Evolutionary conservation across 208 protist species (phyloP), one percentile per base, ranked within the genome.

Genomic region (Crithidia bombi): DNA sequence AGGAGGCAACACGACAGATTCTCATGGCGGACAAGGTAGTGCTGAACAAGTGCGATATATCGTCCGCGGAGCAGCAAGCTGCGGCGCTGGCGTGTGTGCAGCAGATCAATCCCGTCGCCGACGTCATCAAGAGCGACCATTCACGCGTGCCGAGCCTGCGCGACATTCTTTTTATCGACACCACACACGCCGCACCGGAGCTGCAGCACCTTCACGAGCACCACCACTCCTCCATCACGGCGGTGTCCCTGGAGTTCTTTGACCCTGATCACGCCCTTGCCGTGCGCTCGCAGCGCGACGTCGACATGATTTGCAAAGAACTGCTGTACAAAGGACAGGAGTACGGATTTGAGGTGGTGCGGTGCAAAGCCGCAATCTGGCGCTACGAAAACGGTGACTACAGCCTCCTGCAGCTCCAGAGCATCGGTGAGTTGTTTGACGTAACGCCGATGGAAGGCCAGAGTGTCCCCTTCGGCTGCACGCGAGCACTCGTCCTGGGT

Each of bases 1-100:
- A 67, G 35, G 93, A 96, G 55, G 89, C 86, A n/a, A 69, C 73
- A 15, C 83, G 89, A 33, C 97, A 98, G 81, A 85, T 98, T 49
- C 88, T 97, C 6, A 86, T 97, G 65, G 97, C 97, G 5, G 96
- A 98, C 73, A 83, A 90, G 56, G 82, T 98, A 58, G 69, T 98
- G 12, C 67, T 98, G n/a, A 98, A 98, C 81, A 98, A 98, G 81
- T 87, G 87, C 39, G 97, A 98, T 73, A 85, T 97, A 35, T 66
- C 83, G 41, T 82, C 74, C 9, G 81, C 52, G n/a, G 74, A 70
- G 43, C 84, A 93, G 61, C 84, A 90, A 57, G 58, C 32, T 3
- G 72, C 38, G 47, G 86, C 90, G 12, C 35, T 82, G 36, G 64
- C 12, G 25, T 52, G 71, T 25, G 75, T 96, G 32, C 69, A 51